These are phyloP conservation scores for Orbilia blumenaviensis DNA, from an alignment of 2,329 filamentous ascomycete species.

Conservation along the genomic window DNA sequence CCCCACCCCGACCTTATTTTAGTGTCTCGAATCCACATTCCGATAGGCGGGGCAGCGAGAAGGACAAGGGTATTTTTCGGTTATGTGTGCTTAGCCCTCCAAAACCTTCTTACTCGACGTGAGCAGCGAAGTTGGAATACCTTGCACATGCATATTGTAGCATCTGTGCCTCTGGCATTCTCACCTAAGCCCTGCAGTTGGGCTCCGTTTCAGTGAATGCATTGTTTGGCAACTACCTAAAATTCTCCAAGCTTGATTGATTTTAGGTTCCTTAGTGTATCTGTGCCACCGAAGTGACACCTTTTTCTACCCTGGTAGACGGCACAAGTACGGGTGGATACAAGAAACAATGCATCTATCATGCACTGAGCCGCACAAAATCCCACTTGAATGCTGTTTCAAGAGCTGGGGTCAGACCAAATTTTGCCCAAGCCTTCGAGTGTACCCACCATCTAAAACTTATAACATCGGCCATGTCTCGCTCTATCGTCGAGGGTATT, in stretches of 20 bases:
- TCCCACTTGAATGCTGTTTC: background rate
- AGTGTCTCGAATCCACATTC: background rate
- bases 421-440: background rate
- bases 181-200: slow-evolving; percentile 52
- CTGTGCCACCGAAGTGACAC: slow-evolving; percentile 15
- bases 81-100: slow-evolving; percentile 22
- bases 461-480: slow-evolving; percentile 16
- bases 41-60: background rate
- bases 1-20: slow-evolving; percentile 8
- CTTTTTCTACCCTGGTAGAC: background rate
- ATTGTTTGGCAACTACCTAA: background rate
- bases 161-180: slow-evolving; percentile 21
- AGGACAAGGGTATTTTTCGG: slow-evolving; percentile 28
- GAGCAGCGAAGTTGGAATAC: slow-evolving; percentile 1
- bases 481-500: background rate
- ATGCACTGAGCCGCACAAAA: slow-evolving; percentile 24
- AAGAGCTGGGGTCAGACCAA: background rate
- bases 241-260: background rate
- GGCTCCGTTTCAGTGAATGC: slow-evolving; percentile 41
- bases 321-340: background rate
- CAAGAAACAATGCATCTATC: slow-evolving; percentile 6
- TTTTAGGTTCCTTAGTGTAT: background rate
- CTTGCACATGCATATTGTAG: slow-evolving; percentile 25
- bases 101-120: slow-evolving; percentile 12
- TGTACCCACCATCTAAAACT: background rate